Conservation (phyloP, 257 asterid genomes). For the Solanum ossicruentum region DNA sequence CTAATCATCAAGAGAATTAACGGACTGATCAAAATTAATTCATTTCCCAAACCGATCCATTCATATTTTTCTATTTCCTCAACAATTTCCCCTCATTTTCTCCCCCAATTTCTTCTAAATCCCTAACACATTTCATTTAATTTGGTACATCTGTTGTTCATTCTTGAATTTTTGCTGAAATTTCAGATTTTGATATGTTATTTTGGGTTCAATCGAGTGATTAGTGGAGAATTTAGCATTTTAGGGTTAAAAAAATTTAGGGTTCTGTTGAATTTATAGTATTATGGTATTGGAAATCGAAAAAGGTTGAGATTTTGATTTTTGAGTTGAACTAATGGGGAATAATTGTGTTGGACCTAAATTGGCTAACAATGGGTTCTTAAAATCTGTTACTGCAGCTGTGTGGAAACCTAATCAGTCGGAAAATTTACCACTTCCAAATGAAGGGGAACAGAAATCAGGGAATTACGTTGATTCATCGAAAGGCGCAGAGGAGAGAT, state of each 20-base stretch:
- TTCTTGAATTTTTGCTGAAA: background rate
- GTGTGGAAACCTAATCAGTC: constrained; percentile 48
- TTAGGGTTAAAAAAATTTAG: background rate
- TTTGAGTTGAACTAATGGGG: constrained; percentile 32
- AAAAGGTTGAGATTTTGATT: constrained; percentile 17
- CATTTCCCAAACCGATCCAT: background rate
- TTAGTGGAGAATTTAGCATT: background rate
- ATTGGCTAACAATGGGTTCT: constrained; percentile 56
- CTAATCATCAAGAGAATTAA: background rate
- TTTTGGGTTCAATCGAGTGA: background rate
- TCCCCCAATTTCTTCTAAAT: too few species aligned
- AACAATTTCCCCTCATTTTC: background rate
- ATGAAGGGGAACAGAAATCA: constrained; percentile 16
- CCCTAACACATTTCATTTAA: background rate
- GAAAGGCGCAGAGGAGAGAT: constrained; percentile 1
- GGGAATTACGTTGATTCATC: constrained; percentile 2
- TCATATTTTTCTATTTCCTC: background rate
- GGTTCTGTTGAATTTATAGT: background rate
- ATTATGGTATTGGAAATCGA: background rate
- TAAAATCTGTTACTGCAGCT: constrained; percentile 63
- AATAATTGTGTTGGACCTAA: constrained; percentile 62
- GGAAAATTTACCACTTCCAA: constrained; percentile 30
- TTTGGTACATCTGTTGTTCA: background rate
- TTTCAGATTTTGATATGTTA: background rate
- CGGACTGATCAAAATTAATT: background rate